Evolutionary conservation across 805 yeast genomes (phyloP).

Genomic region (Kodamaea restingae): DNA sequence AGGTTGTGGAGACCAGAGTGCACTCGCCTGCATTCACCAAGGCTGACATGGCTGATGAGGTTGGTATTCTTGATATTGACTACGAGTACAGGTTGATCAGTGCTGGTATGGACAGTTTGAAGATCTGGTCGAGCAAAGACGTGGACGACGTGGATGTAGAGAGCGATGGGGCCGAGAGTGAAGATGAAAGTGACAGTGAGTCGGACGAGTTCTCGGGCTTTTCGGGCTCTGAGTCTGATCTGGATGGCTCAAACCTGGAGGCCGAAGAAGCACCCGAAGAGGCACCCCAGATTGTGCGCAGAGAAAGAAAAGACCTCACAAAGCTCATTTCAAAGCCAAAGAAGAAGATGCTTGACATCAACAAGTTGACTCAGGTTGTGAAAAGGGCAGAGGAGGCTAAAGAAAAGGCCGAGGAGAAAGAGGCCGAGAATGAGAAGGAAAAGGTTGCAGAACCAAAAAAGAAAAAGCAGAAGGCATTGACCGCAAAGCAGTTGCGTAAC

Average conservation of each 20-base stretch:
- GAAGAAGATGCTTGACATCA: constrained; percentile 17
- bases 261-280: constrained; percentile 15
- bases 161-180: constrained; percentile 11
- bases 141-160: constrained; percentile 16
- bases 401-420: constrained; percentile 11
- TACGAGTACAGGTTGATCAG: constrained; percentile 72
- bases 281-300: constrained; percentile 13
- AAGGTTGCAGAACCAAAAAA: constrained; percentile 20
- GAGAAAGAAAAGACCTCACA: constrained; percentile 10
- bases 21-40: constrained; percentile 49
- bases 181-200: constrained; percentile 3
- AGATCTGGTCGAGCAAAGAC: constrained; percentile 61
- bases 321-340: constrained; percentile 15
- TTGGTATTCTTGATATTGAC: constrained; percentile 72
- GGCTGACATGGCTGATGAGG: constrained; percentile 59
- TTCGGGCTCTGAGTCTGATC: constrained; percentile 10
- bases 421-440: constrained; percentile 10
- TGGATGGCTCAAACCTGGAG: constrained; percentile 7
- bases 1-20: constrained; percentile 57
- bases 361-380: constrained; percentile 14
- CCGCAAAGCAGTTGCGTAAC: constrained; percentile 46
- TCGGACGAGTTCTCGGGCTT: constrained; percentile 5
- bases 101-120: constrained; percentile 79
- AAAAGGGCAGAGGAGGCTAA: constrained; percentile 1
- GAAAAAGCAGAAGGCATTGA: constrained; percentile 29